phyloP scores from a whole-genome alignment of 2,329 filamentous ascomycete species.

The Claviceps digitariae region DNA sequence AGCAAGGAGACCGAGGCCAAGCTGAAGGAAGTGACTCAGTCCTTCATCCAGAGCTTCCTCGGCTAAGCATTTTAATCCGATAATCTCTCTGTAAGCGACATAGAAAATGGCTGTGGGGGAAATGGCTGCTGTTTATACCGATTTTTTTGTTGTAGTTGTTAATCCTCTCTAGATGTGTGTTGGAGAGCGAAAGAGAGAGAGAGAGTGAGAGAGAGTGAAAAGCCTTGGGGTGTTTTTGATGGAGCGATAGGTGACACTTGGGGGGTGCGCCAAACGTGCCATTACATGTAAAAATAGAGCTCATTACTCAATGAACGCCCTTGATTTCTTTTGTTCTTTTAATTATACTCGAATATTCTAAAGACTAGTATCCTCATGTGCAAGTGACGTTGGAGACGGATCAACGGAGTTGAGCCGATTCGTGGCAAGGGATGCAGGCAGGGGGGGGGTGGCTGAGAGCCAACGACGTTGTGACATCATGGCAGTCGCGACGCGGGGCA shows the following conservation, averaged over 20 bases:
- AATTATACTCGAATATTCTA: slow-evolving; percentile 6
- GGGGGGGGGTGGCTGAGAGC: too few relatives aligned
- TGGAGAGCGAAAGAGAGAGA: not conserved
- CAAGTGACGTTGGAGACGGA: not conserved
- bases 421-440: too few relatives aligned
- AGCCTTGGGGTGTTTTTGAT: slow-evolving; percentile 32
- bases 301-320: slow-evolving; percentile 46
- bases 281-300: slow-evolving; percentile 51
- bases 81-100: slow-evolving; percentile 16
- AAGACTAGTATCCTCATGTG: not conserved
- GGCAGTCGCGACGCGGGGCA: not conserved
- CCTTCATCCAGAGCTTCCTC: slow-evolving; percentile 90
- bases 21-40: slow-evolving; percentile 61
- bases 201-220: slow-evolving; percentile 15
- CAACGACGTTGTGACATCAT: not conserved
- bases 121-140: slow-evolving; percentile 38
- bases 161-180: slow-evolving; percentile 24
- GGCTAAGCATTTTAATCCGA: slow-evolving; percentile 29
- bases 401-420: not conserved
- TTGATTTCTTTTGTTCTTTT: slow-evolving; percentile 44
- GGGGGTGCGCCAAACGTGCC: slow-evolving; percentile 34
- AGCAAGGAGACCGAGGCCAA: slow-evolving; percentile 86
- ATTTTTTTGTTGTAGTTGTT: slow-evolving; percentile 23
- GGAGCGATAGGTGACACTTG: slow-evolving; percentile 30
- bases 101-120: slow-evolving; percentile 21